Evolutionary conservation across 768 basidiomycete species (phyloP), one percentile per base, ranked within the genome.

Genomic region (Hypsizygus marmoreus): DNA sequence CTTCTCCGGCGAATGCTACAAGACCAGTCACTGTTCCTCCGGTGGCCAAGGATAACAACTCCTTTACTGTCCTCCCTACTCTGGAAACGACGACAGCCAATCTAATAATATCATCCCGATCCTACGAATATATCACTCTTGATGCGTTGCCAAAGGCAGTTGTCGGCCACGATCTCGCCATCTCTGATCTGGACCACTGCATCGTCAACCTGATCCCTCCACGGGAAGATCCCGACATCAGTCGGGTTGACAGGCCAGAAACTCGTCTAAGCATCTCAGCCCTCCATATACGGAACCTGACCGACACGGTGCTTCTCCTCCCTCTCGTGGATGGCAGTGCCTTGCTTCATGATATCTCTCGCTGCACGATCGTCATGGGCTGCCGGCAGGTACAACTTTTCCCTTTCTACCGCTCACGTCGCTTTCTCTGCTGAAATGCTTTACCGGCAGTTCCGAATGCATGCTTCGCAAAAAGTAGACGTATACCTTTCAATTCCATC

Each of bases 381-480:
- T 88, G 87, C 55, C 92, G 91, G 59, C 93, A 95, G 77, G 93
- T 91, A 57, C 22, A 67, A 28, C 28, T 40, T 7, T 40, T 23
- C 6, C n/a, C n/a, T n/a, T n/a, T 10, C 31, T 25, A 4, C 13
- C 24, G 19, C 33, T 4, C 8, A 34, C 12, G 23, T 33, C 20
- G 17, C 25, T 46, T 22, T 3, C 13, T 28, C 11, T 19, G 24
- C 49, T 24, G 26, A 43, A 24, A 30, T 29, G 9, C 22, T 43
- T 19, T 16, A 23, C 19, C 38, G 31, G 14, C 39, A 95, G 93
- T 92, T 93, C 60, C 84, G 93, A 33, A 92, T 95, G 80, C 93
- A 95, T 61, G 73, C 76, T 14, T 91, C 92, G 1, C 71, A 60
- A 0, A 49, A 70, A 7, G 78, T 85, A 0, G 80, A 82, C 39